These are phyloP conservation scores for Globisporangium yorkense DNA, from an alignment of 352 stramenopile species.

Conservation along the genomic window DNA sequence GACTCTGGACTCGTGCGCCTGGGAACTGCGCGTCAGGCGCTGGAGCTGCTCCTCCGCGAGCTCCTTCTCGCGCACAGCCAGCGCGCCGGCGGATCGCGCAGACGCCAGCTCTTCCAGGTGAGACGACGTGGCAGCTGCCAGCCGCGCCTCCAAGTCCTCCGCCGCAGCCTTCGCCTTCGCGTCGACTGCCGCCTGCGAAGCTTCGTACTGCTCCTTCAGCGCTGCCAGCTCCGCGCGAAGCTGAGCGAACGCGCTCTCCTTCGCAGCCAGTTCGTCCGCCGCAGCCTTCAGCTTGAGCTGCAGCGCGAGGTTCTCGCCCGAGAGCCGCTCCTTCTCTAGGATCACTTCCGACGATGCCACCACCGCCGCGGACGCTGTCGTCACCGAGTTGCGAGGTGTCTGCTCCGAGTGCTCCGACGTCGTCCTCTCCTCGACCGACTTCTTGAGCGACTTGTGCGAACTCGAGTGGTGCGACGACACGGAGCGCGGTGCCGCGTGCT, in stretches of 20 bases:
- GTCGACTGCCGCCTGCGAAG: slow-evolving; percentile 24
- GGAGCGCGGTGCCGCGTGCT: not conserved
- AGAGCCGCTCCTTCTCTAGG: slow-evolving; percentile 36
- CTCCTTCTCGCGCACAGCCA: not conserved
- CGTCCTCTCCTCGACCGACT: slow-evolving; percentile 10
- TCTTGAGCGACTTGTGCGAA: slow-evolving; percentile 3
- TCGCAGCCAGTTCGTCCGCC: slow-evolving; percentile 19
- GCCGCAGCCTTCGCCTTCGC: slow-evolving; percentile 17
- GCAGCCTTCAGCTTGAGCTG: slow-evolving; percentile 23
- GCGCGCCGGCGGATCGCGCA: not conserved
- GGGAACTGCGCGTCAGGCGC: not conserved
- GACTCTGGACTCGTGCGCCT: not conserved
- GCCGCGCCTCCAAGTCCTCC: slow-evolving; percentile 21
- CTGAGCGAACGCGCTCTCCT: slow-evolving; percentile 26
- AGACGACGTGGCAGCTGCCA: slow-evolving; percentile 14
- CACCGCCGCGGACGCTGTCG: slow-evolving; percentile 1
- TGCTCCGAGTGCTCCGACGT: slow-evolving; percentile 9
- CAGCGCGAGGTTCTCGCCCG: slow-evolving; percentile 33
- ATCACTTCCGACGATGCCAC: slow-evolving; percentile 22
- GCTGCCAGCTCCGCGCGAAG: slow-evolving; percentile 10
- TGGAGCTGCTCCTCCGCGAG: slow-evolving; percentile 3
- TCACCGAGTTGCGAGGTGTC: slow-evolving; percentile 6
- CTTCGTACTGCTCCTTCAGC: slow-evolving; percentile 28
- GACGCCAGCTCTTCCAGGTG: slow-evolving; percentile 8
- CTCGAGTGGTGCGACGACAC: slow-evolving; percentile 7